These are phyloP conservation scores for Phalaenopsis aphrodite DNA, from an alignment of 106 monocot genomes.

Conservation along the genomic window DNA sequence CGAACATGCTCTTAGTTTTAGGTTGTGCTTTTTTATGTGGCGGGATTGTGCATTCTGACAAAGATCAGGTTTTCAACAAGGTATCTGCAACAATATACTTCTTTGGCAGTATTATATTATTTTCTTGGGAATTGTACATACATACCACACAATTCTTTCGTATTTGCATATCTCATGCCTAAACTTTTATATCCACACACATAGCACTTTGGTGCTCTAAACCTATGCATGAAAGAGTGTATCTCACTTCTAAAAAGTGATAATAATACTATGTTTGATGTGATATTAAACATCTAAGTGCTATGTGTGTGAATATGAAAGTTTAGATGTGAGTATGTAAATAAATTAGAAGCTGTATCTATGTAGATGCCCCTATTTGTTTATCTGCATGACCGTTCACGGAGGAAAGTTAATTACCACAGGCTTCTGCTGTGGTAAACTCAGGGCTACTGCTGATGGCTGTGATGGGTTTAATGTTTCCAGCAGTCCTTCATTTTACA, in stretches of 20 bases:
- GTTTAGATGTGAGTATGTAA: too few species aligned
- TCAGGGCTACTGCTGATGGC: constrained; percentile 94
- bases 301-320: too few species aligned
- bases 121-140: not conserved
- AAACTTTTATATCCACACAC: too few species aligned
- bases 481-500: constrained; percentile 96
- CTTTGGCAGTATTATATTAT: not conserved
- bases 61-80: constrained; percentile 93
- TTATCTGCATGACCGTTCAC: not conserved
- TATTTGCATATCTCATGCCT: too few species aligned
- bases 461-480: constrained; percentile 90
- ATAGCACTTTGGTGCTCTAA: too few species aligned
- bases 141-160: too few species aligned
- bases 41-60: constrained; percentile 64
- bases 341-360: too few species aligned
- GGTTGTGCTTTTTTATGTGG: constrained; percentile 96
- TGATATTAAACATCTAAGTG: too few species aligned
- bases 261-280: too few species aligned
- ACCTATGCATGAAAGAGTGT: too few species aligned
- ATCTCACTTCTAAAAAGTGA: too few species aligned
- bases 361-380: too few species aligned
- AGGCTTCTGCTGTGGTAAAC: constrained; percentile 93
- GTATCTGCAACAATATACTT: constrained; percentile 21
- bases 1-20: constrained; percentile 96
- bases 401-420: constrained; percentile 18